phyloP scores from a whole-genome alignment of 148 eudicot species.

The Rhododendron ferrugineum region DNA sequence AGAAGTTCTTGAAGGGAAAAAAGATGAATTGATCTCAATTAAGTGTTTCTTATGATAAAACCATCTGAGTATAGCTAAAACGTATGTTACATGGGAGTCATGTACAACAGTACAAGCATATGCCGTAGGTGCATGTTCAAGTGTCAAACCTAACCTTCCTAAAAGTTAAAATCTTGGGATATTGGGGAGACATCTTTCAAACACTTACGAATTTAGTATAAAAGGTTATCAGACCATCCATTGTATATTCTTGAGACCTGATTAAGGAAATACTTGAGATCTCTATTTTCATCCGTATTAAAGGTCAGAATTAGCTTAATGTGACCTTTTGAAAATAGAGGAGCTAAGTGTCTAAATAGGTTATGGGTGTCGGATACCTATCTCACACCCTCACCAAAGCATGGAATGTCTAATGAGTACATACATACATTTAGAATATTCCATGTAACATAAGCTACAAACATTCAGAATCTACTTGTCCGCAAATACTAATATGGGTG shows the following conservation, averaged over 20 bases:
- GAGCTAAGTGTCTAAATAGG: background rate
- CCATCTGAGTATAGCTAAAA: background rate
- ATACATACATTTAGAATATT: background rate
- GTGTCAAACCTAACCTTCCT: background rate
- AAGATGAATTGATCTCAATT: background rate
- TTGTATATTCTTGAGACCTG: background rate
- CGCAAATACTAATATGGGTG: background rate
- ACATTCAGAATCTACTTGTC: background rate
- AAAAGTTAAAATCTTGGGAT: background rate
- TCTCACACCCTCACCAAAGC: background rate
- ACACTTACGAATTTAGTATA: background rate
- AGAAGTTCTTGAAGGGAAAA: background rate
- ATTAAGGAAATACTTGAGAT: background rate
- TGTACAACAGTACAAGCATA: background rate
- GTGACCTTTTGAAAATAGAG: background rate
- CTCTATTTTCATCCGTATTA: background rate
- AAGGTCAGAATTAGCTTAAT: background rate
- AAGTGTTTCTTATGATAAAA: background rate
- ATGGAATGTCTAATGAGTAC: background rate
- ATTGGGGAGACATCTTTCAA: background rate
- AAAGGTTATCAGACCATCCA: background rate
- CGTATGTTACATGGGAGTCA: background rate
- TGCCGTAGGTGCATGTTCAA: background rate
- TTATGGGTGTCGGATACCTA: background rate
- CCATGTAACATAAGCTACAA: background rate